phyloP scores from a whole-genome alignment of 73 alveolate species.

The Tetrahymena borealis region DNA sequence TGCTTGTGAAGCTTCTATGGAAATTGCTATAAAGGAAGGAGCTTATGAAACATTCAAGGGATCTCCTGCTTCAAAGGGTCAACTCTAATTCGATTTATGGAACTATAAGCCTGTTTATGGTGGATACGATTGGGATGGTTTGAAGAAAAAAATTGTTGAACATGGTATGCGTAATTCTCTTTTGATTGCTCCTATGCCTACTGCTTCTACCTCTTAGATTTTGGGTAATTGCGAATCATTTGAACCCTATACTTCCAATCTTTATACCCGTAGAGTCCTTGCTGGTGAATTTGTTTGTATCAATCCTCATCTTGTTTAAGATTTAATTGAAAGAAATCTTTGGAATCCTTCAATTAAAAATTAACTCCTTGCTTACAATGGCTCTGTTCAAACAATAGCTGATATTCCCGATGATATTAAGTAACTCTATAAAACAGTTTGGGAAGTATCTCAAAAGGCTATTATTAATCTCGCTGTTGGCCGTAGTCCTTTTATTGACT shows the following conservation, averaged over 20 bases:
- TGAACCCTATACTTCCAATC: constrained; percentile 91
- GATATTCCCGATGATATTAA: constrained; percentile 71
- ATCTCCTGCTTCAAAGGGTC: constrained; percentile 72
- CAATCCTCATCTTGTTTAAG: constrained; percentile 90
- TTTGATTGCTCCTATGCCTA: constrained; percentile 96
- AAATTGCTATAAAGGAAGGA: constrained; percentile 78
- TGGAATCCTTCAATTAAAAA: constrained; percentile 76
- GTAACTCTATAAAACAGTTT: constrained; percentile 85
- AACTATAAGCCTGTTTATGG: constrained; percentile 25
- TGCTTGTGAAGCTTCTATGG: constrained; percentile 67
- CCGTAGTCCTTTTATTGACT: constrained; percentile 78
- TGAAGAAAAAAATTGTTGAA: constrained; percentile 57
- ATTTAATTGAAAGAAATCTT: constrained; percentile 64
- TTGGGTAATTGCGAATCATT: constrained; percentile 89
- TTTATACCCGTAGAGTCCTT: constrained; percentile 87
- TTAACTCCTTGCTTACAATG: constrained; percentile 69
- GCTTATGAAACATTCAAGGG: constrained; percentile 68
- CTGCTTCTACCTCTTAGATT: constrained; percentile 92
- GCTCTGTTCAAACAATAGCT: constrained; percentile 66
- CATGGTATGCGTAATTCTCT: constrained; percentile 92
- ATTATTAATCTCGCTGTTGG: constrained; percentile 79
- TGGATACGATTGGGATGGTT: constrained; percentile 77
- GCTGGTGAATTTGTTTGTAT: constrained; percentile 90
- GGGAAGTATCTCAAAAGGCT: constrained; percentile 89
- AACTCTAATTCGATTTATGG: constrained; percentile 75